Conservation (phyloP, 225 moss, liverwort and hornwort genomes). For the Marchantia polymorpha region DNA sequence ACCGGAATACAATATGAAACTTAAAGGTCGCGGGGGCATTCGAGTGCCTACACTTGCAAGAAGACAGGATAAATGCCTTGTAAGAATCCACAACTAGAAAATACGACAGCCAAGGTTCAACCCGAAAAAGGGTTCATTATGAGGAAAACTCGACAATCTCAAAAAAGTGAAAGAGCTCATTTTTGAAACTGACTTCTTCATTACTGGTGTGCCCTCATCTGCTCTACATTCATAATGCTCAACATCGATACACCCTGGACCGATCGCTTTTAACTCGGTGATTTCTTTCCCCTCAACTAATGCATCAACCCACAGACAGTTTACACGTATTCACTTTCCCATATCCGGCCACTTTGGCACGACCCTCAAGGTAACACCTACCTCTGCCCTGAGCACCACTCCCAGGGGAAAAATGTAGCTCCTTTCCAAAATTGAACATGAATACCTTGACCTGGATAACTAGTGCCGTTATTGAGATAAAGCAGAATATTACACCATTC, state of each 20-base stretch:
- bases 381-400: background rate
- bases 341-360: slow-evolving; percentile 13
- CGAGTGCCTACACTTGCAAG: too few species aligned
- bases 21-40: too few species aligned
- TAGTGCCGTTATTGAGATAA: background rate
- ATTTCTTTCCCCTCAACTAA: background rate
- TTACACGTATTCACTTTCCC: background rate
- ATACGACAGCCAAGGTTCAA: too few species aligned
- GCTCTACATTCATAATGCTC: slow-evolving; percentile 1
- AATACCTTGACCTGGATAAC: slow-evolving; percentile 13
- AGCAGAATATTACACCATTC: slow-evolving; percentile 15
- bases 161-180: background rate
- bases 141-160: too few species aligned
- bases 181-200: background rate
- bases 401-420: slow-evolving; percentile 21
- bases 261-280: background rate
- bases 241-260: background rate
- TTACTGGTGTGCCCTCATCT: background rate
- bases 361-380: slow-evolving; percentile 10
- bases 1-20: too few species aligned
- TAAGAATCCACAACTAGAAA: too few species aligned
- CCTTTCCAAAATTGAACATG: slow-evolving; percentile 28
- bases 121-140: too few species aligned
- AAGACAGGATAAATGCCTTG: too few species aligned
- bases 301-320: slow-evolving; percentile 5